Evolutionary conservation across 306 rosid species (phyloP), one percentile per base, ranked within the genome.

Genomic region (Urtica urens): DNA sequence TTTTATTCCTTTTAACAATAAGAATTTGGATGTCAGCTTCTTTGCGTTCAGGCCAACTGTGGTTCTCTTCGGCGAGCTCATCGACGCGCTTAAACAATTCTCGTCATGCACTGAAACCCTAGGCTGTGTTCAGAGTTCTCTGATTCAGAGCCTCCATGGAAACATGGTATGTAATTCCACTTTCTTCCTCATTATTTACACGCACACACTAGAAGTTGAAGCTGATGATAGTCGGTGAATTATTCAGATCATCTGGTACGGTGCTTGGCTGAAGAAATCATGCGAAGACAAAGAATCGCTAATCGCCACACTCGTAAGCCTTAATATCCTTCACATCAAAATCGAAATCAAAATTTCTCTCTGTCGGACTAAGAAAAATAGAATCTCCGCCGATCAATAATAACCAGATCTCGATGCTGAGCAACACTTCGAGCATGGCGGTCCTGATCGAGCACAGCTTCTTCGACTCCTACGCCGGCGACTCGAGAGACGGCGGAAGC

Each of bases 111-210:
- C 94, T 10, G 53, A 72, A 52, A 50, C 19, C 19, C 92, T 82
- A 61, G 94, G 96, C 38, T 87, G 96, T 76, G 56, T 82, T 16
- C 96, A 77, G 4, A 79, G 69, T 57, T 79, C 78, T 52, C 68
- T 82, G 19, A 70, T 82, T 43, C 82, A 82, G 60, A 87, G 94
- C 84, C 77, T 87, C 75, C 94, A 87, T 77, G 94, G 94, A 64
- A 87, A 78, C 58, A 64, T 53, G 84, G 96, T 82, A 63, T 23
- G 21, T 15, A 12, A 40, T 46, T 10, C 31, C 17, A 22, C 11
- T 16, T 22, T 27, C 20, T 4, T 54, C 38, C 19, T 7, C 17
- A 41, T 21, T 9, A 14, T 21, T 6, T 8, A n/a, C n/a, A n/a
- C n/a, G n/a, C n/a, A n/a, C n/a, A n/a, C n/a, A n/a, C n/a, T n/a